phyloP scores from a whole-genome alignment of 1,284 basidiomycete genomes.

The Flammula alnicola region DNA sequence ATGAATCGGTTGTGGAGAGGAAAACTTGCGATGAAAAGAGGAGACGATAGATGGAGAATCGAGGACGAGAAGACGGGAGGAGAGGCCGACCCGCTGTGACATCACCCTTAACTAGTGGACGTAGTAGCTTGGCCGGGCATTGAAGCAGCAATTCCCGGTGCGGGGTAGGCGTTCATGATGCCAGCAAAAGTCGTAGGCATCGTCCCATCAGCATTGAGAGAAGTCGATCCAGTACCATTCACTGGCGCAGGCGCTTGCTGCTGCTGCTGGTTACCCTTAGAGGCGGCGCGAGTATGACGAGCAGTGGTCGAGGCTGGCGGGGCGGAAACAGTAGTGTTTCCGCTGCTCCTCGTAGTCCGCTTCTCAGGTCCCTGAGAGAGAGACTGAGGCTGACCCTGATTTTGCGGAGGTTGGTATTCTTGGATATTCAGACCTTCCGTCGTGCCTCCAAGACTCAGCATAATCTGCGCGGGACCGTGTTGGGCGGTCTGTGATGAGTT shows the following conservation, averaged over 20 bases:
- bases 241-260: constrained; percentile 3
- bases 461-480: not conserved
- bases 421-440: constrained; percentile 15
- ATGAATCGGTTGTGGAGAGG: not conserved
- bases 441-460: not conserved
- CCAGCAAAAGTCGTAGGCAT: constrained; percentile 57
- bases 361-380: constrained; percentile 10
- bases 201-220: constrained; percentile 19
- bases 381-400: constrained; percentile 28
- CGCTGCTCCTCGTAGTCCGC: constrained; percentile 16
- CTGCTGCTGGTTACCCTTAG: constrained; percentile 16
- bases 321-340: constrained; percentile 6
- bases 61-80: not conserved
- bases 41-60: not conserved
- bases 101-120: constrained; percentile 4
- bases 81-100: not conserved
- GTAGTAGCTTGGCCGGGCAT: constrained; percentile 12
- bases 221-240: constrained; percentile 4
- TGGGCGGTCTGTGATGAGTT: constrained; percentile 1
- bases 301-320: constrained; percentile 7
- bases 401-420: constrained; percentile 19
- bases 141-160: constrained; percentile 21
- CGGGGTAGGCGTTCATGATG: constrained; percentile 65
- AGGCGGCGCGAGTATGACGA: constrained; percentile 12
- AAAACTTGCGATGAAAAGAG: constrained; percentile 3